Evolutionary conservation across 495 filamentous ascomycete genomes (phyloP), one percentile per base, ranked within the genome.

Genomic region (Lasiosphaeria hispida): DNA sequence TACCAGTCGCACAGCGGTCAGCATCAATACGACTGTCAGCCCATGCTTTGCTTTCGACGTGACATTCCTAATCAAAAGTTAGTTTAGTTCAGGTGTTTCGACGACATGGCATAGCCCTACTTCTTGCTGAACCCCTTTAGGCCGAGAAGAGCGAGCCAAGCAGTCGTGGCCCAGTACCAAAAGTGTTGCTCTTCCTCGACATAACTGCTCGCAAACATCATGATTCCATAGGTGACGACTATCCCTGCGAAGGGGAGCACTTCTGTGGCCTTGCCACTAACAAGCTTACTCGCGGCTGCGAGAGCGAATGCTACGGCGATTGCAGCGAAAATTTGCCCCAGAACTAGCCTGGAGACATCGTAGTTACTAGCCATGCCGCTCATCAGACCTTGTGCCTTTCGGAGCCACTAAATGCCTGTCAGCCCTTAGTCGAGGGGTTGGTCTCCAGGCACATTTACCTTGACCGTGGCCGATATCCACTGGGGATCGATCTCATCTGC

Each of bases 131-230:
- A 69, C 48, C 71, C 77, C 70, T 80, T 87, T 36, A 87, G 62
- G 54, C 80, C 79, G 1, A 95, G 73, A 58, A 83, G 81, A 43
- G 81, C 73, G 41, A 89, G 73, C 92, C 92, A 99, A 2, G 81
- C 86, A 0, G 89, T 86, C 10, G 87, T 83, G 14, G 83, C 68
- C 92, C 92, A 96, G 70, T 97, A 97, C 94, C 94, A 99, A 71
- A 96, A 96, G 60, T 97, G 88, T 19, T 97, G 94, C 68, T 99
- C 94, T 71, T 99, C 94, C 68, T 99, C 94, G 19, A 99, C 90
- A 67, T 91, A 97, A 68, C 92, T 96, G 69, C 89, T 96, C 33
- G 92, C 92, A 72, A 97, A 97, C 91, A 97, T 97, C 87, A 96
- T 92, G 34, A 80, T 68, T 9, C 86, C 83, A 68, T 96, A 96